Percentiles rank a stretch among this genome's conserved stretches.
These are phyloP conservation scores for Fusarium sp. DNA, from an alignment of 2,329 filamentous ascomycete genomes.

Conservation along the genomic window DNA sequence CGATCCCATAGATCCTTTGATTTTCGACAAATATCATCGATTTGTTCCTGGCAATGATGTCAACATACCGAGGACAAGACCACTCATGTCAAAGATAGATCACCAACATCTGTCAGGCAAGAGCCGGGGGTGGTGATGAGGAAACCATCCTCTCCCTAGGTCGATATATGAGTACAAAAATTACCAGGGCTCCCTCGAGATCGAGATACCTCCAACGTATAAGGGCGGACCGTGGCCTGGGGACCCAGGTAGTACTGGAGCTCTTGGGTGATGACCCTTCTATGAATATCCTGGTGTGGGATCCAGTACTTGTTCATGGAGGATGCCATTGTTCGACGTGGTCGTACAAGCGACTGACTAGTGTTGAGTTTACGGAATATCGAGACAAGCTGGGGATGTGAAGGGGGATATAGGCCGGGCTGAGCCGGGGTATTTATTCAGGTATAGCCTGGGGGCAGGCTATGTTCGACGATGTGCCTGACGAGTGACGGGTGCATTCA, in stretches of 20 bases:
- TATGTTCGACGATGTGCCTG: constrained; percentile 39
- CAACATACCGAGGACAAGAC: constrained; percentile 23
- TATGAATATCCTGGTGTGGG: constrained; percentile 69
- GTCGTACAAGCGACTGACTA: constrained; percentile 27
- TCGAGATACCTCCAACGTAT: constrained; percentile 65
- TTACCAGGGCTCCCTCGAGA: constrained; percentile 29
- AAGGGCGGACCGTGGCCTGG: constrained; percentile 68
- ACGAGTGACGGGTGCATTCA: constrained; percentile 37
- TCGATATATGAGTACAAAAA: constrained; percentile 40
- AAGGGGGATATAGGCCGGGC: constrained; percentile 24
- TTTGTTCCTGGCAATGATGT: constrained; percentile 64
- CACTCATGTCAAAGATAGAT: constrained; percentile 1
- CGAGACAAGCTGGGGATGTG: constrained; percentile 27
- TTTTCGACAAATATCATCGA: constrained; percentile 71
- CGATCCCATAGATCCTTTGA: constrained; percentile 69
- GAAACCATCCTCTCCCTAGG: constrained; percentile 70
- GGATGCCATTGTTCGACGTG: constrained; percentile 42
- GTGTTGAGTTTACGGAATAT: constrained; percentile 17
- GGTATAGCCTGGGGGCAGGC: constrained; percentile 28
- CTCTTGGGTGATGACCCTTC: constrained; percentile 69
- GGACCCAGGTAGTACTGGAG: constrained; percentile 70
- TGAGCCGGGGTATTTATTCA: constrained; percentile 45
- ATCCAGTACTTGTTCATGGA: constrained; percentile 72
- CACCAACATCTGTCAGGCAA: constrained; percentile 70
- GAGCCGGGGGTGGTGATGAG: constrained; percentile 69